Conservation (phyloP, 441 rosid species). For the Theobroma grandiflorum region DNA sequence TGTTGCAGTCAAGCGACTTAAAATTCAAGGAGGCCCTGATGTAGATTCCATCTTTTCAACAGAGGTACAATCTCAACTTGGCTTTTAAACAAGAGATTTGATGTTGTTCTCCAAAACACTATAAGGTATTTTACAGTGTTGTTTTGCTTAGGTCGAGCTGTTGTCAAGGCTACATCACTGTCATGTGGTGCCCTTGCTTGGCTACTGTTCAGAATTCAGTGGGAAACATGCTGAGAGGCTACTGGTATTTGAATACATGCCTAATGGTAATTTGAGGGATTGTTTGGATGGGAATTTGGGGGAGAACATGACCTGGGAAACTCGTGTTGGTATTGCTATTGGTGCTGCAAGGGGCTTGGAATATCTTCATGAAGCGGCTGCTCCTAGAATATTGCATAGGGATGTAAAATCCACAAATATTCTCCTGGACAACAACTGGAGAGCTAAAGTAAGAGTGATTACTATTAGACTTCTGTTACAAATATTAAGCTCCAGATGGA, state of each 20-base stretch:
- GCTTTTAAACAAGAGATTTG: not conserved
- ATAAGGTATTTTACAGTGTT: slow-evolving; percentile 22
- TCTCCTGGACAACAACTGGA: slow-evolving; percentile 75
- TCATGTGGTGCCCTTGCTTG: slow-evolving; percentile 90
- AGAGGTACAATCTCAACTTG: slow-evolving; percentile 58
- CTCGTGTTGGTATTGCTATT: slow-evolving; percentile 64
- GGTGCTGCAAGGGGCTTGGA: slow-evolving; percentile 86
- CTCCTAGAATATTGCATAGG: slow-evolving; percentile 80
- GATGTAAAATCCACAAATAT: slow-evolving; percentile 83
- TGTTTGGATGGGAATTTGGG: slow-evolving; percentile 74
- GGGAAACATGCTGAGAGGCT: slow-evolving; percentile 85
- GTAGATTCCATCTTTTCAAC: slow-evolving; percentile 68
- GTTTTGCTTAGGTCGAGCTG: slow-evolving; percentile 70
- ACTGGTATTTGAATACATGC: slow-evolving; percentile 85
- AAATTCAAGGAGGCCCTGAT: slow-evolving; percentile 66
- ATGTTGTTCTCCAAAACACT: not conserved
- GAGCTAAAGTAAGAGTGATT: slow-evolving; percentile 75
- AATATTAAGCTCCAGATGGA: not conserved
- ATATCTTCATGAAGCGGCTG: slow-evolving; percentile 86
- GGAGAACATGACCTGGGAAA: slow-evolving; percentile 73
- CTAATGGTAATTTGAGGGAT: slow-evolving; percentile 84
- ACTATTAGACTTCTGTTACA: not conserved
- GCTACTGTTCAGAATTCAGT: slow-evolving; percentile 81
- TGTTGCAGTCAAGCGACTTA: slow-evolving; percentile 87
- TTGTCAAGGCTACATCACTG: slow-evolving; percentile 89